Conservation (phyloP, 495 filamentous ascomycete genomes). For the Aspergillus wentii region DNA sequence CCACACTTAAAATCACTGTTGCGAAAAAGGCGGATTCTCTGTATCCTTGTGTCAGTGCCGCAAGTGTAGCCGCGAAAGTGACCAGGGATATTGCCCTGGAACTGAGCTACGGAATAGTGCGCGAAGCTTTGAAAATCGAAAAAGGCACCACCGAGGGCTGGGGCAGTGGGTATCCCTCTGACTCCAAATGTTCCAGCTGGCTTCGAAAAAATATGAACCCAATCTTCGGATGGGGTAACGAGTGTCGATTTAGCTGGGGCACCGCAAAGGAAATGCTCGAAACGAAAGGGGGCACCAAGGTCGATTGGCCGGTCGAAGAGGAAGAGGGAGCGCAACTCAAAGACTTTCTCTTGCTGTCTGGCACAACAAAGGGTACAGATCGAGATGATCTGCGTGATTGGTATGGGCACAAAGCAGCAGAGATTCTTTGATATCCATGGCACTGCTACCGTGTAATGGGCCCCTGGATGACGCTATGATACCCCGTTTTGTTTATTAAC, state of each 20-base stretch:
- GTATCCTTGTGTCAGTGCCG: conserved; percentile 91
- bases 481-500: conserved; percentile 12
- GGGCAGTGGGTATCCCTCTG: conserved; percentile 92
- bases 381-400: conserved; percentile 32
- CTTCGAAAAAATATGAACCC: conserved; percentile 81
- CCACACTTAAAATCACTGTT: conserved; percentile 74
- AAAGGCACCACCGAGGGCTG: conserved; percentile 44
- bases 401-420: conserved; percentile 34
- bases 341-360: conserved; percentile 57
- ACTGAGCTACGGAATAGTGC: conserved; percentile 56
- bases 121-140: conserved; percentile 11
- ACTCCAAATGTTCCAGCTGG: conserved; percentile 77
- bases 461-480: conserved; percentile 9
- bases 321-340: conserved; percentile 65
- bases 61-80: conserved; percentile 92
- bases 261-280: conserved; percentile 93
- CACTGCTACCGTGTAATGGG: conserved; percentile 9
- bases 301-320: conserved; percentile 80
- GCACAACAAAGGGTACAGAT: conserved; percentile 16
- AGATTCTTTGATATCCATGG: conserved; percentile 24
- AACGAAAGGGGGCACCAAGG: conserved; percentile 52
- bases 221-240: conserved; percentile 90
- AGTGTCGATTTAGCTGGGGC: conserved; percentile 92
- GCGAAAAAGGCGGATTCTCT: conserved; percentile 93
- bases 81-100: conserved; percentile 87